A percentile compares a stretch with the other conserved stretches of the same genome.
These are phyloP conservation scores for Aspergillus floridensis DNA, from an alignment of 2,329 filamentous ascomycete genomes.

Conservation along the genomic window DNA sequence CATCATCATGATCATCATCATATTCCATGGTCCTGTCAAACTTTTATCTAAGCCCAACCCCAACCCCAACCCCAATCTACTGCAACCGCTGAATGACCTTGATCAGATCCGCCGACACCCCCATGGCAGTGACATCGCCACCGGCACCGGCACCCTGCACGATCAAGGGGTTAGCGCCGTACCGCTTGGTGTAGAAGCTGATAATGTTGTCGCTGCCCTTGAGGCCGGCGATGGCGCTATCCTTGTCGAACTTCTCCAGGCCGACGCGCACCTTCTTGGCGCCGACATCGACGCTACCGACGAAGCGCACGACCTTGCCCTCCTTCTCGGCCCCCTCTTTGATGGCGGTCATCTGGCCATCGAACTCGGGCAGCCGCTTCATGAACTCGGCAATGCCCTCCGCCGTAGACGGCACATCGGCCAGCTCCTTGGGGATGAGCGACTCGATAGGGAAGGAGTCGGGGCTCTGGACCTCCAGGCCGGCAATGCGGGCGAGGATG, in stretches of 20 bases:
- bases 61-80: constrained; percentile 27
- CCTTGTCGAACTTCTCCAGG: constrained; percentile 80
- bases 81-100: constrained; percentile 77
- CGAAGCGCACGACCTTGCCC: constrained; percentile 90
- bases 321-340: constrained; percentile 82
- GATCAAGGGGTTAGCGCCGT: constrained; percentile 85
- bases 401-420: constrained; percentile 60
- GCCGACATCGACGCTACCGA: constrained; percentile 87
- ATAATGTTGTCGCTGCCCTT: constrained; percentile 99
- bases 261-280: constrained; percentile 84
- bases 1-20: too few relatives aligned
- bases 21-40: background rate
- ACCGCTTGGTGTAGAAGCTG: constrained; percentile 95
- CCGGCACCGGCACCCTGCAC: constrained; percentile 93
- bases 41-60: constrained; percentile 16
- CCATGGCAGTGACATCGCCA: constrained; percentile 96
- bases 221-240: constrained; percentile 86
- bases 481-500: constrained; percentile 83
- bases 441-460: constrained; percentile 92
- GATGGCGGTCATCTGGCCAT: constrained; percentile 82
- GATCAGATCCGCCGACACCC: constrained; percentile 87
- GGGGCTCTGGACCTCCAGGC: constrained; percentile 76
- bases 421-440: constrained; percentile 83
- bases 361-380: constrained; percentile 73
- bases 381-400: constrained; percentile 77